These are phyloP conservation scores for Myrica gale DNA, from an alignment of 306 rosid genomes.

Conservation along the genomic window DNA sequence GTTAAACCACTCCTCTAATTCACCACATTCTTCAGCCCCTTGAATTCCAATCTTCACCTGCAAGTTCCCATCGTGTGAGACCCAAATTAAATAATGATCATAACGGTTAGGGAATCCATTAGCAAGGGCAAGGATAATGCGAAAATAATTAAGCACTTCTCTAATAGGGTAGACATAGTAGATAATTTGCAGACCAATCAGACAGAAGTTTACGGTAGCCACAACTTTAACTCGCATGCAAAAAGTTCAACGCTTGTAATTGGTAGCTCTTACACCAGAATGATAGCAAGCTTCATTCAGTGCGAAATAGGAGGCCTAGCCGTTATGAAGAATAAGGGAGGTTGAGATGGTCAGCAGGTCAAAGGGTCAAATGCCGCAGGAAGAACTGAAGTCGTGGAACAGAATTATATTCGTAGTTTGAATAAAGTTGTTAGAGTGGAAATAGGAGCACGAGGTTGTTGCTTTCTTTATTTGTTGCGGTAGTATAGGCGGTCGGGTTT, in stretches of 20 bases:
- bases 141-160: not conserved
- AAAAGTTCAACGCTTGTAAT: not conserved
- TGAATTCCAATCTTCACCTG: slow-evolving; percentile 74
- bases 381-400: too few species aligned
- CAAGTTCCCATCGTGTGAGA: slow-evolving; percentile 29
- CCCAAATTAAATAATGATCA: not conserved
- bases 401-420: too few species aligned
- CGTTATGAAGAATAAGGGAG: too few species aligned
- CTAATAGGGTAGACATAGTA: not conserved
- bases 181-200: not conserved
- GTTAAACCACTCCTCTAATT: slow-evolving; percentile 89
- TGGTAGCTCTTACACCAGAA: not conserved
- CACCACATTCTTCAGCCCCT: slow-evolving; percentile 84
- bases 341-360: too few species aligned
- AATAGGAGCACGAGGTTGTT: too few species aligned
- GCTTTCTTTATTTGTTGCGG: too few species aligned
- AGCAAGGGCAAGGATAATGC: not conserved
- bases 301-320: too few species aligned
- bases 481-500: too few species aligned
- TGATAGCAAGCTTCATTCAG: too few species aligned
- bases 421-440: too few species aligned
- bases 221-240: not conserved
- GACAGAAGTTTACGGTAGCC: not conserved
- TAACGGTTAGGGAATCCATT: too few species aligned
- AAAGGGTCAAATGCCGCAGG: too few species aligned